Evolutionary conservation across 176 grass and related monocot genomes (phyloP), one percentile per base, ranked within the genome.

Genomic region (Carex littledalei): DNA sequence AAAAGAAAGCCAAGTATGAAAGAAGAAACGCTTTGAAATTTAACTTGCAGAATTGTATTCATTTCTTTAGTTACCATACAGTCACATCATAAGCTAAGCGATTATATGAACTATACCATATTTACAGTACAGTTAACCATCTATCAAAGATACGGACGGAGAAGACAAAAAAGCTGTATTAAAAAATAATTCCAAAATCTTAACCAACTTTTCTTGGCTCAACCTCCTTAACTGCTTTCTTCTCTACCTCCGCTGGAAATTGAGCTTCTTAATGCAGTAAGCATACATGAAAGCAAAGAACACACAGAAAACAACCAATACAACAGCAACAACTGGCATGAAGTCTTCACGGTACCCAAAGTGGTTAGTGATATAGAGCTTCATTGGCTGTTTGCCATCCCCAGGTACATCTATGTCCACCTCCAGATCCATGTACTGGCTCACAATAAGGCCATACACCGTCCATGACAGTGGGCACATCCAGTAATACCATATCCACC

Each of bases 401-500:
- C 91, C 96, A 0, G 90, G 87, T 37, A 99, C 91, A 2, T 1
- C 8, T 45, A 99, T 99, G 4, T 1, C 1, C 0, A 80, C 68
- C 35, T 99, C 78, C 64, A 99, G 20, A 78, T 99, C 96, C 45
- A 93, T 94, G 1, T 99, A 99, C 14, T 99, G 96, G 54, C 93
- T 99, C 83, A 92, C 91, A 83, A 99, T 99, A 68, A 99, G 93
- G 5, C 96, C 96, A 63, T 99, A 99, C 21, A 99, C 96, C 20
- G 96, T 99, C 96, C 96, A 99, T 81, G 93, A 90, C 84, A 99
- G 75, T 72, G 96, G 96, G 68, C 96, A 99, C 72, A 92, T 92
- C 96, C 96, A 99, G 81, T 95, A 99, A 86, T 95, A 99, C 96
- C 96, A 99, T 65, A 99, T 84, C 96, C 96, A 99, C 93, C 96